A percentile compares a stretch with the other conserved stretches of the same genome.
These are phyloP conservation scores for Amphirosellinia nigrospora DNA, from an alignment of 495 filamentous ascomycete genomes.

Conservation along the genomic window DNA sequence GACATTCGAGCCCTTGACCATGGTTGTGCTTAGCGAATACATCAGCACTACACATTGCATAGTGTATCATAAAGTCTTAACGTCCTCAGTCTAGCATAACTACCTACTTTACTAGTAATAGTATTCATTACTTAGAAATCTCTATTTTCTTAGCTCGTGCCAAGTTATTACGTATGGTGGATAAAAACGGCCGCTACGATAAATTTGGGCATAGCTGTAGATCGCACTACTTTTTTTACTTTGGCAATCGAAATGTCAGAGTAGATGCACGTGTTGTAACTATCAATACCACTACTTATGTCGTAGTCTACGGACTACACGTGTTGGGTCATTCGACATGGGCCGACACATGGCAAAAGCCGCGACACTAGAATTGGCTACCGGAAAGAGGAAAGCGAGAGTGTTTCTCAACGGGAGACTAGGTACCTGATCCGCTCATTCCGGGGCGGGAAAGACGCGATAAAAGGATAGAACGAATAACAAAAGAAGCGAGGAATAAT, in stretches of 20 bases:
- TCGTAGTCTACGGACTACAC: not conserved
- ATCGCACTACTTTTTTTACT: not conserved
- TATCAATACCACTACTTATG: not conserved
- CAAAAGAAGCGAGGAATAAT: not conserved
- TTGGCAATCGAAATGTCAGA: not conserved
- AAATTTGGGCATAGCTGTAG: not conserved
- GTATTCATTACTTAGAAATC: not conserved
- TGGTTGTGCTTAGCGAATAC: not conserved
- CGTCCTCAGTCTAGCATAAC: not conserved
- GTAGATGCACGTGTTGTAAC: not conserved
- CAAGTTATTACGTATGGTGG: not conserved
- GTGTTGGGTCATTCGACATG: not conserved
- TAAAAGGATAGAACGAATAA: not conserved
- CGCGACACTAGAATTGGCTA: not conserved
- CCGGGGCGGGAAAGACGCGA: not conserved
- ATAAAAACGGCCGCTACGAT: not conserved
- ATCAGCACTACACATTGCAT: not conserved
- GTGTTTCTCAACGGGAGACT: not conserved
- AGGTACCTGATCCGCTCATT: not conserved
- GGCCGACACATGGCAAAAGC: slow-evolving; percentile 5
- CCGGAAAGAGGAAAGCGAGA: not conserved
- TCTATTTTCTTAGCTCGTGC: not conserved
- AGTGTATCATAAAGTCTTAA: not conserved
- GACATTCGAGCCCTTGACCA: not conserved
- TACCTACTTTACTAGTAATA: not conserved